phyloP scores from a whole-genome alignment of 345 rosid genomes.

The Pistacia integerrima region DNA sequence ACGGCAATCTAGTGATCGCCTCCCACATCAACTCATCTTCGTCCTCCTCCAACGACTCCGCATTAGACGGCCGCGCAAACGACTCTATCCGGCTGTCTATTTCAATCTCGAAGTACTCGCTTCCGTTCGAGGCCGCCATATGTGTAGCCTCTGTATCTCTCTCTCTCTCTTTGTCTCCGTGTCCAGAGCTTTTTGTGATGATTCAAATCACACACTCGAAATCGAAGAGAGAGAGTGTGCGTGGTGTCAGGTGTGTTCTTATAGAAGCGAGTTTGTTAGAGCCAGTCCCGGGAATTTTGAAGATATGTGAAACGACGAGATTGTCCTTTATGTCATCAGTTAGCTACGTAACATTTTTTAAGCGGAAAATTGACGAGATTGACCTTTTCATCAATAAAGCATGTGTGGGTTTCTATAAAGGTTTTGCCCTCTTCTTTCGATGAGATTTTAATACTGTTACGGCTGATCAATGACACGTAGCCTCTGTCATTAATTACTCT shows the following conservation, averaged over 20 bases:
- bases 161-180: background rate
- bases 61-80: slow-evolving; percentile 4
- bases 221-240: background rate
- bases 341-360: too few species aligned
- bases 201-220: background rate
- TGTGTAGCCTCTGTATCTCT: background rate
- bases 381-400: background rate
- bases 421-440: slow-evolving; percentile 15
- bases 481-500: too few species aligned
- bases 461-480: background rate
- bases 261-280: background rate
- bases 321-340: background rate
- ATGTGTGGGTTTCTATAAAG: too few species aligned
- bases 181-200: background rate
- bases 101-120: slow-evolving; percentile 76
- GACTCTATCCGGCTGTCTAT: slow-evolving; percentile 50
- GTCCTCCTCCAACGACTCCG: slow-evolving; percentile 58
- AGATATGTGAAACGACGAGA: background rate
- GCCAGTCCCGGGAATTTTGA: slow-evolving; percentile 21
- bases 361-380: background rate
- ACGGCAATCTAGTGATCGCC: slow-evolving; percentile 70
- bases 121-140: slow-evolving; percentile 71
- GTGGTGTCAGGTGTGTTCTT: background rate
- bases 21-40: slow-evolving; percentile 72
- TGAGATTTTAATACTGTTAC: background rate